Conservation (phyloP, 1,139 yeast species). For the Saccharomycopsis hybrid region DNA sequence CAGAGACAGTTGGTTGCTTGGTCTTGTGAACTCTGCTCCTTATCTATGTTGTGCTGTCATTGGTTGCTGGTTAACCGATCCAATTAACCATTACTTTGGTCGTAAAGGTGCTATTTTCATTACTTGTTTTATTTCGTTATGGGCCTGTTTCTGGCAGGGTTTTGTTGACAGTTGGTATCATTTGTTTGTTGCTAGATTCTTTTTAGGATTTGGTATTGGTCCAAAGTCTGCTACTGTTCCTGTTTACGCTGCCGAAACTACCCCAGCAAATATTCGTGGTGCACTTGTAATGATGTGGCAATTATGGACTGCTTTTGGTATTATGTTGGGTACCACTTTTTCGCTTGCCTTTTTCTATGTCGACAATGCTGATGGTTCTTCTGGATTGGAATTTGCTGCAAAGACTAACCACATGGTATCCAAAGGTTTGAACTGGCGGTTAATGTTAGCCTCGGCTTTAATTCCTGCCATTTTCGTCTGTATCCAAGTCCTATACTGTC, state of each 20-base stretch:
- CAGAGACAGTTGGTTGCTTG: slow-evolving; percentile 61
- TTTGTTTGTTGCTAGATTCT: slow-evolving; percentile 63
- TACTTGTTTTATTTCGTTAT: slow-evolving; percentile 58
- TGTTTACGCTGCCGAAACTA: slow-evolving; percentile 73
- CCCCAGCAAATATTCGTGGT: slow-evolving; percentile 73
- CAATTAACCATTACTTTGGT: slow-evolving; percentile 55
- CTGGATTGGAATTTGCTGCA: slow-evolving; percentile 26
- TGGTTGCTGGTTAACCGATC: slow-evolving; percentile 72
- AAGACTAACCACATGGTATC: slow-evolving; percentile 23
- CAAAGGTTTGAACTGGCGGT: slow-evolving; percentile 63
- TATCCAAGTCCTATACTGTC: slow-evolving; percentile 61
- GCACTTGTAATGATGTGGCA: slow-evolving; percentile 86
- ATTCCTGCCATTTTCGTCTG: slow-evolving; percentile 68
- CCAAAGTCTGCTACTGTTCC: slow-evolving; percentile 79
- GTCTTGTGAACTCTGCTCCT: slow-evolving; percentile 77
- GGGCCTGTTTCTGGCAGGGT: slow-evolving; percentile 74
- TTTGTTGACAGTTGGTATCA: slow-evolving; percentile 71
- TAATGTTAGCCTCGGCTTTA: slow-evolving; percentile 74
- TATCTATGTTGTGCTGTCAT: slow-evolving; percentile 66
- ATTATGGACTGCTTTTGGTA: slow-evolving; percentile 82
- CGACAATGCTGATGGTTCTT: slow-evolving; percentile 36
- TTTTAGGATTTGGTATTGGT: slow-evolving; percentile 75
- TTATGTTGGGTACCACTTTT: slow-evolving; percentile 72
- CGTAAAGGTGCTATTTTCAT: slow-evolving; percentile 67
- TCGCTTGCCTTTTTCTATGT: slow-evolving; percentile 54